phyloP scores from a whole-genome alignment of 352 stramenopile genomes.

The Pythium insidiosum region DNA sequence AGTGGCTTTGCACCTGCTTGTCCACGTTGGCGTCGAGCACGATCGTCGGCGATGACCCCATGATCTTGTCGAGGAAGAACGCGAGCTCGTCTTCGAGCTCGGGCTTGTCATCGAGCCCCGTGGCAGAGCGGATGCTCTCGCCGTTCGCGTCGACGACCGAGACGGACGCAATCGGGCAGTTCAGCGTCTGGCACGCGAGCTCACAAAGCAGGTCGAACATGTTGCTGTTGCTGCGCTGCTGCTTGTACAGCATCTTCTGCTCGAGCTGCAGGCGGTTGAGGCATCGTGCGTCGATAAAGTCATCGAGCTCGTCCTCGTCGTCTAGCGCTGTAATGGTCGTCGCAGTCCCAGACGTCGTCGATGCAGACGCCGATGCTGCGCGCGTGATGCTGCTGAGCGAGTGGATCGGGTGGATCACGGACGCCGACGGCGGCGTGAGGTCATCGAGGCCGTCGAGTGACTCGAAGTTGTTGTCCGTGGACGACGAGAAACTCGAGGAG shows the following conservation, averaged over 20 bases:
- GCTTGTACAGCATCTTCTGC: conserved; percentile 23
- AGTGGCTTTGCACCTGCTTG: conserved; percentile 53
- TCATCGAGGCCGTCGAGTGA: conserved; percentile 13
- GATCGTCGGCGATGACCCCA: conserved; percentile 67
- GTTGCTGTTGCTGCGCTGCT: conserved; percentile 29
- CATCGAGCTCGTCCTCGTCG: conserved; percentile 42
- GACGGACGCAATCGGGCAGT: conserved; percentile 70
- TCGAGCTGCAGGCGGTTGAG: conserved; percentile 57
- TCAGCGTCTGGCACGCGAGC: conserved; percentile 72
- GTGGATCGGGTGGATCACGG: conserved; percentile 7
- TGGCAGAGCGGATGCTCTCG: conserved; percentile 39
- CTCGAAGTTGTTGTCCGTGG: conserved; percentile 20
- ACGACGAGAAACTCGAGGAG: conserved; percentile 21
- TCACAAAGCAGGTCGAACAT: conserved; percentile 80
- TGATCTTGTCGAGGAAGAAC: conserved; percentile 69
- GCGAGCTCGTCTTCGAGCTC: conserved; percentile 47
- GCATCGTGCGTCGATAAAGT: conserved; percentile 48
- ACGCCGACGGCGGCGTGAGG: conserved; percentile 5
- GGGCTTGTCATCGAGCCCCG: conserved; percentile 37
- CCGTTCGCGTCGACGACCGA: conserved; percentile 48
- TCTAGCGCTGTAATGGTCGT: conserved; percentile 20
- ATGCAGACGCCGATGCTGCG: not conserved
- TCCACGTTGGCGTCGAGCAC: conserved; percentile 67
- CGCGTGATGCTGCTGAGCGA: not conserved
- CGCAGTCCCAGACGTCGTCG: conserved; percentile 15